phyloP scores from a whole-genome alignment of 257 asterid genomes.

The Henckelia pumila region DNA sequence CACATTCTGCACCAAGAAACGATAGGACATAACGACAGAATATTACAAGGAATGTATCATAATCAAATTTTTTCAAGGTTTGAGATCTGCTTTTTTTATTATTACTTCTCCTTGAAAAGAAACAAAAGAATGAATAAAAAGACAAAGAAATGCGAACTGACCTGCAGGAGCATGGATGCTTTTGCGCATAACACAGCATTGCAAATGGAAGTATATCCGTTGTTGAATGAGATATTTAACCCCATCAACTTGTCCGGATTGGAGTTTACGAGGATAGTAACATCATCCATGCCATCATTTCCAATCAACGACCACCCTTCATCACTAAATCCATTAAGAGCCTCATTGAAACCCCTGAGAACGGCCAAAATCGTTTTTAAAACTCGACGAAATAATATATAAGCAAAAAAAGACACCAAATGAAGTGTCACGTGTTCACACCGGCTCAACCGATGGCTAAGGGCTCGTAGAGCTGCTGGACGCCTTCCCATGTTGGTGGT shows the following conservation, averaged over 20 bases:
- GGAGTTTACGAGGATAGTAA: slow-evolving; percentile 74
- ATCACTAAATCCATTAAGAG: slow-evolving; percentile 71
- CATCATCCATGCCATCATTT: slow-evolving; percentile 75
- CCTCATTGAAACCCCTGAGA: slow-evolving; percentile 83
- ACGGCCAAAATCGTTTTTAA: slow-evolving; percentile 7
- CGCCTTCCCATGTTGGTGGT: slow-evolving; percentile 82
- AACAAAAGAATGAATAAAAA: not conserved
- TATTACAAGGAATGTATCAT: not conserved
- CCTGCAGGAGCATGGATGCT: slow-evolving; percentile 95
- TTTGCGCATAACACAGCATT: slow-evolving; percentile 75
- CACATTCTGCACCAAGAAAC: slow-evolving; percentile 54
- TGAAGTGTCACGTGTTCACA: slow-evolving; percentile 20
- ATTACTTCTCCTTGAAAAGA: not conserved
- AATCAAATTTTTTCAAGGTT: not conserved
- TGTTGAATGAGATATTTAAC: slow-evolving; percentile 57
- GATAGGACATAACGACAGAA: slow-evolving; percentile 2
- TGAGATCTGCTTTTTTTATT: not conserved
- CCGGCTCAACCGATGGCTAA: slow-evolving; percentile 85
- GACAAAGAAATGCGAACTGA: slow-evolving; percentile 22
- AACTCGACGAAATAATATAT: not conserved
- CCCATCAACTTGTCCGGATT: slow-evolving; percentile 79
- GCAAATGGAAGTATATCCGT: slow-evolving; percentile 61
- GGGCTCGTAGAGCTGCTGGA: slow-evolving; percentile 85
- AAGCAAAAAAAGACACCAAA: not conserved
- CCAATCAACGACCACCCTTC: slow-evolving; percentile 84